phyloP scores from a whole-genome alignment of 352 stramenopile genomes.

The Pythium monospermum region DNA sequence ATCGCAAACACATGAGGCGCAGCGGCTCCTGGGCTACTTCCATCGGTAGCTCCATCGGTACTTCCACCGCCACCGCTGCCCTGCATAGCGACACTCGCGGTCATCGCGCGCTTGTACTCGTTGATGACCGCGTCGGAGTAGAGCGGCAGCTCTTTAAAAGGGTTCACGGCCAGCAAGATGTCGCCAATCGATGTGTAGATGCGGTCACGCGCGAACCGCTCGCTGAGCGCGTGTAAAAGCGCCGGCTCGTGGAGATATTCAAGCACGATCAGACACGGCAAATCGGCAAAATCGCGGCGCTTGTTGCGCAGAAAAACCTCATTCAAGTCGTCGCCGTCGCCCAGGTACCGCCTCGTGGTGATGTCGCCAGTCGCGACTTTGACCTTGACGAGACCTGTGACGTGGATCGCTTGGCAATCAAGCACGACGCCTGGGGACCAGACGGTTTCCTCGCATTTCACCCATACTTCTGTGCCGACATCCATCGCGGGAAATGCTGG shows the following conservation, averaged over 20 bases:
- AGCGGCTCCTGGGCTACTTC: slow-evolving; percentile 7
- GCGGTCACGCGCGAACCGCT: slow-evolving; percentile 64
- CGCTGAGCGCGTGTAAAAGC: slow-evolving; percentile 71
- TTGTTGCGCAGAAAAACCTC: slow-evolving; percentile 73
- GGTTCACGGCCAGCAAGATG: slow-evolving; percentile 83
- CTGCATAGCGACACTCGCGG: slow-evolving; percentile 9
- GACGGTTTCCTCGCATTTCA: slow-evolving; percentile 55
- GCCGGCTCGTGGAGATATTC: slow-evolving; percentile 82
- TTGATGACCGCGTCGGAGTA: slow-evolving; percentile 60
- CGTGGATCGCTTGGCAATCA: slow-evolving; percentile 45
- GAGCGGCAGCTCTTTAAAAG: slow-evolving; percentile 66
- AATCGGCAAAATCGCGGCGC: slow-evolving; percentile 37
- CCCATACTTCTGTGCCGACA: slow-evolving; percentile 78
- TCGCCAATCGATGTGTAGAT: slow-evolving; percentile 88
- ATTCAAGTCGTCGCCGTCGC: slow-evolving; percentile 29
- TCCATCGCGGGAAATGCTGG: slow-evolving; percentile 52
- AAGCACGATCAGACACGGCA: slow-evolving; percentile 69
- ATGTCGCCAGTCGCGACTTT: slow-evolving; percentile 35
- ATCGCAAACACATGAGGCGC: slow-evolving; percentile 91
- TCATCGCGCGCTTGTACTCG: slow-evolving; percentile 57
- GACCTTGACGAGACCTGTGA: slow-evolving; percentile 38
- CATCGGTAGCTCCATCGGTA: slow-evolving; percentile 9
- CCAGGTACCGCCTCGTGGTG: slow-evolving; percentile 30
- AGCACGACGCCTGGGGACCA: slow-evolving; percentile 68
- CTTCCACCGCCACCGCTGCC: slow-evolving; percentile 1